A percentile compares a stretch with the other conserved stretches of the same genome.
phyloP scores from a whole-genome alignment of 2,329 filamentous ascomycete species.

The Xylariomycetidae sp. region DNA sequence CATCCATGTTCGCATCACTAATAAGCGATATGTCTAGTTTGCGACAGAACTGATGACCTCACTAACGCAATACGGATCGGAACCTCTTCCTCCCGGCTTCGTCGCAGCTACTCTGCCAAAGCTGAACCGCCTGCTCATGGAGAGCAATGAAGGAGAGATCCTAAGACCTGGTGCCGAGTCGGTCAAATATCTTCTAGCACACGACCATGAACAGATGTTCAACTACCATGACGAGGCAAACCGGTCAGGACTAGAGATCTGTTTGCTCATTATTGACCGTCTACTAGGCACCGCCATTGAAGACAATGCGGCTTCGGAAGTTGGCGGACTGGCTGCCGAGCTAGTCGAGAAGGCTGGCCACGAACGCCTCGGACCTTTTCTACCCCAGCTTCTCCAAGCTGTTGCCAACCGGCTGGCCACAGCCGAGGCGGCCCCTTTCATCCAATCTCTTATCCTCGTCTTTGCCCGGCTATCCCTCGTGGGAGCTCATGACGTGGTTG shows the following conservation, averaged over 20 bases:
- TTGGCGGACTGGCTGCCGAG: conserved; percentile 89
- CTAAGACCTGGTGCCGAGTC: conserved; percentile 81
- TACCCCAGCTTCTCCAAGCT: conserved; percentile 82
- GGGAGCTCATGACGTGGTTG: conserved; percentile 82
- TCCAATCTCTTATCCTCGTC: conserved; percentile 91
- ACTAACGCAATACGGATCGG: conserved; percentile 74
- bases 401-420: conserved; percentile 81
- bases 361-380: conserved; percentile 82
- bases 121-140: conserved; percentile 75
- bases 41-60: conserved; percentile 80
- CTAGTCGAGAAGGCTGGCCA: conserved; percentile 93
- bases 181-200: conserved; percentile 82
- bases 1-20: too few relatives aligned
- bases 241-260: conserved; percentile 81
- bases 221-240: conserved; percentile 77
- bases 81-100: conserved; percentile 83
- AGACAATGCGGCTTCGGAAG: conserved; percentile 91
- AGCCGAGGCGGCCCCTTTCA: conserved; percentile 81
- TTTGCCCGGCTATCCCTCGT: conserved; percentile 86
- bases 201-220: conserved; percentile 87
- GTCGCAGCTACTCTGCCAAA: conserved; percentile 84
- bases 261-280: conserved; percentile 86
- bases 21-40: too few relatives aligned
- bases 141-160: conserved; percentile 80
- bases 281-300: conserved; percentile 80